Evolutionary conservation across 2,329 filamentous ascomycete species (phyloP).

Genomic region (Keithomyces neogunnii): DNA sequence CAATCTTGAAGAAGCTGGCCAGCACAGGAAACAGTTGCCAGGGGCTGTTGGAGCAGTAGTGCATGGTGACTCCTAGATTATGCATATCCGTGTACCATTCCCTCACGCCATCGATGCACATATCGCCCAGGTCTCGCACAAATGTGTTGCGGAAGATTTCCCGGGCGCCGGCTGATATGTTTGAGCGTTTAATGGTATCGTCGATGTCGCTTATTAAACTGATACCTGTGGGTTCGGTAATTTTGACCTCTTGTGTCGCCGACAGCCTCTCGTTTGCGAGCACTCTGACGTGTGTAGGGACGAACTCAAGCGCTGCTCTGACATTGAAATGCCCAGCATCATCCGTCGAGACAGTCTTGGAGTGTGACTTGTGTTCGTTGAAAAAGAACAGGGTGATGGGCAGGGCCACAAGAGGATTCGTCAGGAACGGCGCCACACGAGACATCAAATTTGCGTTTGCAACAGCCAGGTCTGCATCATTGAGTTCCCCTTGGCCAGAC

Average conservation of each 20-base stretch:
- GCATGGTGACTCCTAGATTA: slow-evolving; percentile 74
- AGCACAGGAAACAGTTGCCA: slow-evolving; percentile 95
- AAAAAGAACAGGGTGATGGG: slow-evolving; percentile 94
- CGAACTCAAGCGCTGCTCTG: slow-evolving; percentile 74
- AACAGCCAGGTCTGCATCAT: slow-evolving; percentile 62
- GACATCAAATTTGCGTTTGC: slow-evolving; percentile 87
- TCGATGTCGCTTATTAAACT: slow-evolving; percentile 97
- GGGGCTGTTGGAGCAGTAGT: slow-evolving; percentile 98
- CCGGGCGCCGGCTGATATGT: slow-evolving; percentile 75
- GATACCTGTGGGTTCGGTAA: slow-evolving; percentile 72
- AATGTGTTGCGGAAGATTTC: slow-evolving; percentile 98
- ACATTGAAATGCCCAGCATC: slow-evolving; percentile 82
- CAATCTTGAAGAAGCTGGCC: slow-evolving; percentile 72
- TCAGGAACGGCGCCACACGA: slow-evolving; percentile 81
- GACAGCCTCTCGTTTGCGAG: slow-evolving; percentile 81
- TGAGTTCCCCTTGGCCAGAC: slow-evolving; percentile 50
- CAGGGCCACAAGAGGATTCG: slow-evolving; percentile 66
- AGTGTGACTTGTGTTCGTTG: slow-evolving; percentile 73
- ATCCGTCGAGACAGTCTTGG: slow-evolving; percentile 76
- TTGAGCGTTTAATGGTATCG: slow-evolving; percentile 93
- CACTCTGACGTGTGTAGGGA: slow-evolving; percentile 83
- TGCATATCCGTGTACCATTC: slow-evolving; percentile 82
- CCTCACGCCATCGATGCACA: slow-evolving; percentile 77
- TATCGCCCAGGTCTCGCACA: slow-evolving; percentile 70
- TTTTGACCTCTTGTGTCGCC: slow-evolving; percentile 64